A percentile compares a stretch with the other conserved stretches of the same genome.
Conservation (phyloP, 495 filamentous ascomycete genomes). For the Mycothermus thermophilus region DNA sequence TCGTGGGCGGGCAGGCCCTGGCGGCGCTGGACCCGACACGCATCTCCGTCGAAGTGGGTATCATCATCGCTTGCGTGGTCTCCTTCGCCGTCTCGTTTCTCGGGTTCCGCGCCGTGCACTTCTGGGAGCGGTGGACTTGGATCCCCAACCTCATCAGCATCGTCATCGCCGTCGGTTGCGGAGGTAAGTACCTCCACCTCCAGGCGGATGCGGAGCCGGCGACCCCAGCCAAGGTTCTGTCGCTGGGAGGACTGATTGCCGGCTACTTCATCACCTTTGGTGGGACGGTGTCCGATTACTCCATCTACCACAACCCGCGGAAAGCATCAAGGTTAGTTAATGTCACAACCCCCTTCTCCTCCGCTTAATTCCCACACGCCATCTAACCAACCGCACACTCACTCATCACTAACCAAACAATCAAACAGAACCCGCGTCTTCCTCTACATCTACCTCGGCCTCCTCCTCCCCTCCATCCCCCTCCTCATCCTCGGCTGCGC, state of each 20-base stretch:
- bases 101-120: slow-evolving; percentile 38
- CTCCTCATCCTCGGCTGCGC: slow-evolving; percentile 40
- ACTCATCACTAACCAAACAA: too few relatives aligned
- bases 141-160: slow-evolving; percentile 39
- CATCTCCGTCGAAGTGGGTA: slow-evolving; percentile 34
- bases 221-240: slow-evolving; percentile 17
- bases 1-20: slow-evolving; percentile 31
- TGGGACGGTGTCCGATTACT: slow-evolving; percentile 29
- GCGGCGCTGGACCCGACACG: slow-evolving; percentile 31
- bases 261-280: slow-evolving; percentile 32
- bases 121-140: slow-evolving; percentile 44
- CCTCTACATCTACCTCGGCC: slow-evolving; percentile 28
- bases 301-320: slow-evolving; percentile 28
- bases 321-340: slow-evolving; percentile 24
- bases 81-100: slow-evolving; percentile 35
- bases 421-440: slow-evolving; percentile 20
- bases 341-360: background rate
- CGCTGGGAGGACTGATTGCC: slow-evolving; percentile 25
- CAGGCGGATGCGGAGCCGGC: slow-evolving; percentile 18
- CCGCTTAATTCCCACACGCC: background rate
- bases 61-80: slow-evolving; percentile 36
- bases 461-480: slow-evolving; percentile 33
- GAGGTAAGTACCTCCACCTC: slow-evolving; percentile 29
- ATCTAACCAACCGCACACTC: background rate
- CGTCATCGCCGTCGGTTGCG: slow-evolving; percentile 35